Evolutionary conservation across 2,329 filamentous ascomycete species (phyloP), one percentile per base, ranked within the genome.

Genomic region (Aspergillus phoenicis): DNA sequence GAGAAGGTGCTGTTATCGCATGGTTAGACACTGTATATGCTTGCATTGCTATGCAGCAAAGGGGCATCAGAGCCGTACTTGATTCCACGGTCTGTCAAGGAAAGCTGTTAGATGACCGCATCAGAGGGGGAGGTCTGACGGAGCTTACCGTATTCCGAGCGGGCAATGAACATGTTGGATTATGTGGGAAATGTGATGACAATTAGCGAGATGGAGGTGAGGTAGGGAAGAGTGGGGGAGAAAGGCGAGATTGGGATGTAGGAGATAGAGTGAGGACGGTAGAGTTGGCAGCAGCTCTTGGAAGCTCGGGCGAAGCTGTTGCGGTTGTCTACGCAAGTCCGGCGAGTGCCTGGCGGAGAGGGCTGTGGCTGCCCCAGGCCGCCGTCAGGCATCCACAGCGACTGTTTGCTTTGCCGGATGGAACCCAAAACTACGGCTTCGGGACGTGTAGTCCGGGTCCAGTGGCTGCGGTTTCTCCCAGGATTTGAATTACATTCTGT

Each of bases 131-230:
- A 64, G 52, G 64, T 65, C 58, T 64, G 65, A 65, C 60, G 67
- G 58, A 75, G 78, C 89, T 84, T 86, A 95, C 94, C 95, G 84
- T 99, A 99, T 94, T 99, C 95, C 78, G 94, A 98, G 84, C 95
- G 91, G 86, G 95, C 93, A 87, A 99, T 98, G 87, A 99, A 99
- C 95, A 97, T 97, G 73, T 83, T 92, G 82, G 80, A 79, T 75
- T 68, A 80, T 79, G 70, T 60, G 48, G 48, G 39, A 17, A 36
- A 28, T 43, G 60, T 48, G 30, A 57, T 43, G 30, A 55, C 28
- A 52, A 59, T 45, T 51, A 15, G 33, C 58, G 51, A 43, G 13
- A 55, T 30, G 41, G 11, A 59, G 17, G 11, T 8, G 5, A 20
- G 24, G 20, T 39, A 33, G n/a, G 28, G 49, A 6, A 52, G 22